Base-by-base conservation (phyloP, 164 flowering plant species). In the Sextonia rubra region DNA sequence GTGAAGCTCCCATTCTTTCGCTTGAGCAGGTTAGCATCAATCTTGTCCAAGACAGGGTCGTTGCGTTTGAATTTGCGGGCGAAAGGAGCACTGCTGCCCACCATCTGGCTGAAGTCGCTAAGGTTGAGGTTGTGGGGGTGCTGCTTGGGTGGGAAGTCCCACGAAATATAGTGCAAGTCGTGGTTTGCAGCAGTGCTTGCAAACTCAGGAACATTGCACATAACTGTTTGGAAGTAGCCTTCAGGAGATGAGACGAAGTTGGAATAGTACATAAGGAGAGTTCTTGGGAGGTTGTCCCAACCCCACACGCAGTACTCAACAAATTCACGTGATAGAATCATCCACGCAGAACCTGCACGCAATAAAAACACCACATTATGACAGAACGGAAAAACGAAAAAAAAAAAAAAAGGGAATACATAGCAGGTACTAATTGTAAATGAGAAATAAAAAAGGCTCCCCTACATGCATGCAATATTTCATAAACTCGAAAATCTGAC, bases 231-330 rank as follows among this genome's bases (percentile, higher is more conserved):
- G 74, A 92, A 92, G 75, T 92, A 92, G 52, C 93, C 93, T 80
- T 92, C 97, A 0, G 97, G 97, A 22, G 97, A 90, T 66, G 97
- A 92, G 47, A 92, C 78, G 47, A 92, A 90, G 74, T 92, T 92
- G 71, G 91, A 61, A 83, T 92, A 90, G 78, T 92, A 92, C 97
- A 92, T 90, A 60, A 92, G 93, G 44, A 90, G 80, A 17, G 84
- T 89, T 78, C 97, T 84, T 12, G 97, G 97, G 32, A 92, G 84
- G 77, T 92, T 92, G 48, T 92, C 97, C 97, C 95, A 92, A 56
- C 97, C 97, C 95, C 90, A 86, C 47, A 92, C 76, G 56, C 77
- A 73, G 76, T 79, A 92, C 68, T 92, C 97, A 5, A 90, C 92
- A 65, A 92, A 92, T 48, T 87, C 66, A 7, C 88, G 89, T 3